Conservation (phyloP, 2,329 filamentous ascomycete genomes). For the Epichloe glyceriae region DNA sequence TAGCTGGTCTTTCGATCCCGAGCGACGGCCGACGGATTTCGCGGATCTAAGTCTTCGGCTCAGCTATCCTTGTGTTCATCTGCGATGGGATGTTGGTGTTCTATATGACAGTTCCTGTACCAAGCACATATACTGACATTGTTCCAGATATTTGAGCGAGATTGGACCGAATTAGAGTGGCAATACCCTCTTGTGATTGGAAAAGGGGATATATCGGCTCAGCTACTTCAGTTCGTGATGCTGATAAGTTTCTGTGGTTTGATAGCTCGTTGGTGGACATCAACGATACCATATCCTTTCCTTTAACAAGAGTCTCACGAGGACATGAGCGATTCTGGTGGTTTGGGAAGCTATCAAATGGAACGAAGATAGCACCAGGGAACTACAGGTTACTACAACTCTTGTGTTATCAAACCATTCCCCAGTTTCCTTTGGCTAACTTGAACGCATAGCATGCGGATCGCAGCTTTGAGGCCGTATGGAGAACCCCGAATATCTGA, state of each 20-base stretch:
- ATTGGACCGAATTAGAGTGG: constrained; percentile 28
- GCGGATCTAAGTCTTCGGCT: constrained; percentile 17
- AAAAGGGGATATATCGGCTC: constrained; percentile 29
- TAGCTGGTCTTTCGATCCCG: constrained; percentile 22
- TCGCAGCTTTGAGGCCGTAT: constrained; percentile 28
- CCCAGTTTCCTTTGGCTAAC: background rate
- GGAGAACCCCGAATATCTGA: constrained; percentile 26
- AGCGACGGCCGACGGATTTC: constrained; percentile 16
- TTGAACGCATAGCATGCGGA: constrained; percentile 21
- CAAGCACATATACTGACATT: background rate
- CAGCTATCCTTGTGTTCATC: constrained; percentile 20
- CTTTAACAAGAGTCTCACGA: constrained; percentile 20
- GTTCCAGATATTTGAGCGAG: constrained; percentile 23
- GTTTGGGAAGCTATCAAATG: constrained; percentile 30
- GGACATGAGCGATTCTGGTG: constrained; percentile 25
- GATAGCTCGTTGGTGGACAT: constrained; percentile 12
- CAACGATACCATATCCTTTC: constrained; percentile 26
- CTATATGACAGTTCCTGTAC: background rate
- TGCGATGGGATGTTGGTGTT: constrained; percentile 24
- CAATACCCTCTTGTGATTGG: constrained; percentile 27
- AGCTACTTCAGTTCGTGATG: constrained; percentile 18
- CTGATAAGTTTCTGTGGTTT: constrained; percentile 2
- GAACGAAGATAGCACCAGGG: constrained; percentile 25
- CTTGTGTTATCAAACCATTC: background rate
- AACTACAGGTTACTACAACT: constrained; percentile 22